phyloP scores from a whole-genome alignment of 2,329 filamentous ascomycete genomes.

The Penicillium occitanis region DNA sequence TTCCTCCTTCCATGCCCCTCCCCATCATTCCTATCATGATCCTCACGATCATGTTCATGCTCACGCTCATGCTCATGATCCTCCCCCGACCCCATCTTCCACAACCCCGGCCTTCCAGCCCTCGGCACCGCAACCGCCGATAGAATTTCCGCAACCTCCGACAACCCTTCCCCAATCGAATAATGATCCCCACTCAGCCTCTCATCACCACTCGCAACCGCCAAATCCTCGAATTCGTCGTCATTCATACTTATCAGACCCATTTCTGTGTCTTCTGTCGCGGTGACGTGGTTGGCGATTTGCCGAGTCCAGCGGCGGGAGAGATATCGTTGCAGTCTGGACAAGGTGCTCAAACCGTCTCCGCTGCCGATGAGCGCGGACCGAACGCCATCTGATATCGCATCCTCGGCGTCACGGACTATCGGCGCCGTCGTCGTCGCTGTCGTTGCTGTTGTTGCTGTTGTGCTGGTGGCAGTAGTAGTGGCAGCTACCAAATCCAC shows the following conservation, averaged over 20 bases:
- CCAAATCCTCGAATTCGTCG: conserved; percentile 13
- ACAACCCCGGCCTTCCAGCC: conserved; percentile 9
- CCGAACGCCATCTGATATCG: background rate
- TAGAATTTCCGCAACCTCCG: conserved; percentile 26
- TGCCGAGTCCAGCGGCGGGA: conserved; percentile 43
- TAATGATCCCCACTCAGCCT: conserved; percentile 21
- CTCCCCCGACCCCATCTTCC: background rate
- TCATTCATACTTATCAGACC: conserved; percentile 17
- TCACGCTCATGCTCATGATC: background rate
- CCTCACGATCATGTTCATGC: background rate
- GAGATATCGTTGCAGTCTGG: conserved; percentile 40
- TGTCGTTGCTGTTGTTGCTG: background rate
- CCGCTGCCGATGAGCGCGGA: conserved; percentile 17
- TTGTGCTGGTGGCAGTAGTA: background rate
- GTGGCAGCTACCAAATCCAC: conserved; percentile 36
- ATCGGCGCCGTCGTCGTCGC: background rate
- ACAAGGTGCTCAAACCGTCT: conserved; percentile 43
- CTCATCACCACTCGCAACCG: conserved; percentile 7
- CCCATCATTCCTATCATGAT: background rate
- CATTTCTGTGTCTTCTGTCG: conserved; percentile 19
- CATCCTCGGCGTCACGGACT: background rate
- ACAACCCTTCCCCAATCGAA: conserved; percentile 26
- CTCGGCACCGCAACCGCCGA: conserved; percentile 24
- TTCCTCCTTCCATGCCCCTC: background rate
- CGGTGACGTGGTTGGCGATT: conserved; percentile 25